Percentiles rank a stretch among this genome's conserved stretches.
These are phyloP conservation scores for Teratosphaeria pseudoeucalypti DNA, from an alignment of 2,329 filamentous ascomycete species.

Conservation along the genomic window DNA sequence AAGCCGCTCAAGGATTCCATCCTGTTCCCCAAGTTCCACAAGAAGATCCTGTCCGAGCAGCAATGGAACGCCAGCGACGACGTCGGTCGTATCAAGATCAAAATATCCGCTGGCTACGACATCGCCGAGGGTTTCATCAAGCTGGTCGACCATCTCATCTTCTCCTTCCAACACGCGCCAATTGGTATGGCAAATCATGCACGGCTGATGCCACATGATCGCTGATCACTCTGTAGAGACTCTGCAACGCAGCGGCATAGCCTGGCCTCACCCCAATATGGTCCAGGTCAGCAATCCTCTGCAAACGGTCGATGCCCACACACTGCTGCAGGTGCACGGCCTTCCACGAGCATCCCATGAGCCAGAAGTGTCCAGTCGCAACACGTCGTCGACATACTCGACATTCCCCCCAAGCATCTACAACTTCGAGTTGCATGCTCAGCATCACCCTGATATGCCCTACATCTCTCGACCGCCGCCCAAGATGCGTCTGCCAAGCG, in stretches of 20 bases:
- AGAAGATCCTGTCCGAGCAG: conserved; percentile 56
- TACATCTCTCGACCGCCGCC: not conserved
- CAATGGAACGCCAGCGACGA: conserved; percentile 64
- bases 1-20: conserved; percentile 33
- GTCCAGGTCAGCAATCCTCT: conserved; percentile 39
- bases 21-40: conserved; percentile 62
- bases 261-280: conserved; percentile 68
- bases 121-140: conserved; percentile 43
- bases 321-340: not conserved
- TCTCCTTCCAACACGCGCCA: conserved; percentile 79
- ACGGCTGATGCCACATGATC: not conserved
- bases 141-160: conserved; percentile 62
- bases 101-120: conserved; percentile 62
- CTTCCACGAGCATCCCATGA: not conserved
- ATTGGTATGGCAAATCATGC: conserved; percentile 40
- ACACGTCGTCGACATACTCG: conserved; percentile 4
- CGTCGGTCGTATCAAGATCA: conserved; percentile 62
- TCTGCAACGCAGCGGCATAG: conserved; percentile 62
- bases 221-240: conserved; percentile 43
- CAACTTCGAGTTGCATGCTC: not conserved
- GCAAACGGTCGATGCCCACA: not conserved
- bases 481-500: conserved; percentile 17
- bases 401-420: conserved; percentile 2
- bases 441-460: not conserved
- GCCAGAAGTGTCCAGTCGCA: conserved; percentile 1